Base-by-base conservation (phyloP, 2,329 filamentous ascomycete species). In the Penicillium sp. region DNA sequence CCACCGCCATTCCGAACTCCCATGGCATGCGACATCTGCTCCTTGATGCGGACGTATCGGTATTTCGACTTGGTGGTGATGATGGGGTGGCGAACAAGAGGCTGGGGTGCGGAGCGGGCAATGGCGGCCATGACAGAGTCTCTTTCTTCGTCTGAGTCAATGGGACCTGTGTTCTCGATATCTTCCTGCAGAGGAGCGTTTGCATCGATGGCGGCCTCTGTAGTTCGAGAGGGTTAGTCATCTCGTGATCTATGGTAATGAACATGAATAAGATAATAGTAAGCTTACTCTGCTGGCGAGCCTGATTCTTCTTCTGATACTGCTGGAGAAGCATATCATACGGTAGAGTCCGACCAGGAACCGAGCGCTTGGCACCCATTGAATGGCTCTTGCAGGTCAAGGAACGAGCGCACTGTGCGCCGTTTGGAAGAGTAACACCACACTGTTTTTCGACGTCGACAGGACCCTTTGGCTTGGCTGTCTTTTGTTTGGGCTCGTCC, bases 251-350 rank as follows among this genome's bases (percentile, higher is more conserved):
- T 40, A 48, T 12, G 49, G 4, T 6, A n/a, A n/a, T n/a, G 10
- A 22, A 9, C 12, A 28, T 44, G 4, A 58, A 44, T 16, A 25
- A 17, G 58, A 58, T 38, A 31, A 42, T 3, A 40, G 28, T 41
- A 82, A 88, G 77, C 51, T 12, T 81, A 92, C 90, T 96, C 75
- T 97, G 94, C 77, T 96, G 90, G 69, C 96, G 96, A 22, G 94
- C 94, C 74, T 97, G 94, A 67, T 99, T 99, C 81, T 97, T 97
- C 82, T 97, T 97, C 73, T 94, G 90, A 68, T 94, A 94, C 8
- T 88, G 88, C 14, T 89, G 87, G 36, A 97, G 81, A 37, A 97
- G 79, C 88, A 96, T 94, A 73, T 96, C 91, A 69, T 97, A 97
- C 1, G 92, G 92, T 57, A 96, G 77, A 42, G 89, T 94, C 58